Conservation (phyloP, 306 rosid genomes). For the Lagenaria siceraria region DNA sequence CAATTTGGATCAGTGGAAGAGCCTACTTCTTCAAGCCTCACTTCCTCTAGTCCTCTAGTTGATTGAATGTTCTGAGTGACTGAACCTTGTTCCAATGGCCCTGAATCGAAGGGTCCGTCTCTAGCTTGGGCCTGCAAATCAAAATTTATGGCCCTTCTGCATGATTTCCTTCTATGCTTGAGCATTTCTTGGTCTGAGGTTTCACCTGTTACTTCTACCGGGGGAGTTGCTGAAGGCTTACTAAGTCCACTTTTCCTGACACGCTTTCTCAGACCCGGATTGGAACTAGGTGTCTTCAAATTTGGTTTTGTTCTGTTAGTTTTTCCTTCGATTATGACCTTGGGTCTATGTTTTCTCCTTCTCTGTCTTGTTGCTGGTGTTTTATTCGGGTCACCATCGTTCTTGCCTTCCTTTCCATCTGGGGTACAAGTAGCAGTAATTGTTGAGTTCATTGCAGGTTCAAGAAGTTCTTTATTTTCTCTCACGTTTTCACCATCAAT, state of each 20-base stretch:
- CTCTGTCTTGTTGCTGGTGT: conserved; percentile 7
- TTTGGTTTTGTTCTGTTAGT: neutral
- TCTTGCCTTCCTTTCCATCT: conserved; percentile 1
- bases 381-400: neutral
- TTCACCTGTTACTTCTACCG: conserved; percentile 5
- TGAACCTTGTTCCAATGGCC: neutral
- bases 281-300: neutral
- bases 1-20: conserved; percentile 6
- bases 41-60: neutral
- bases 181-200: neutral
- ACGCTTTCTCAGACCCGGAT: conserved; percentile 1
- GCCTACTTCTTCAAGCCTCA: conserved; percentile 2
- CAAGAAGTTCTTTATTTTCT: neutral
- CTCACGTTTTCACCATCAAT: neutral
- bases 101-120: neutral
- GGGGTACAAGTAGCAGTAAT: conserved; percentile 4
- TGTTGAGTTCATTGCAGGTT: neutral
- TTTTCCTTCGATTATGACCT: conserved; percentile 12
- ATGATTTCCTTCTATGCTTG: conserved; percentile 3
- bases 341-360: conserved; percentile 14
- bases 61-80: neutral
- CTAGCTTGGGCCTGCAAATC: neutral
- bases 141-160: conserved; percentile 13
- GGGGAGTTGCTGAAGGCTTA: conserved; percentile 6
- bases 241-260: conserved; percentile 1